Percentiles rank a stretch among this genome's conserved stretches.
These are phyloP conservation scores for Histomonas meleagridis DNA, from an alignment of 208 protist species.

Conservation along the genomic window DNA sequence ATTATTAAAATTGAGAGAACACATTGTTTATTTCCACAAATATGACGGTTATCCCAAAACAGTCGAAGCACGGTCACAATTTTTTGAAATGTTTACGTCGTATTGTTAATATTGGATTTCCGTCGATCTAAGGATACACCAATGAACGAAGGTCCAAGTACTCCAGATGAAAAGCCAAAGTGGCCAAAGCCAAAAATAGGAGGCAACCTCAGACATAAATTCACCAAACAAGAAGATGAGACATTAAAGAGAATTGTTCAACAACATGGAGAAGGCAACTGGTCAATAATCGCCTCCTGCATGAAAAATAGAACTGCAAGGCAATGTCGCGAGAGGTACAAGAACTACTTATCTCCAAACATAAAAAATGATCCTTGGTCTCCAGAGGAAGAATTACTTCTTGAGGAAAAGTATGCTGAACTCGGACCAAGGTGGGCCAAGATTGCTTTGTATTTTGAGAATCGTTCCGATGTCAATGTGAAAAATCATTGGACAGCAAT, in stretches of 20 bases:
- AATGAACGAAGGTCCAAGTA: no score
- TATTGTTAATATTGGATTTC: no score
- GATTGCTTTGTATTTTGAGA: neutral
- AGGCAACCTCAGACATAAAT: neutral
- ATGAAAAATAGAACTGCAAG: neutral
- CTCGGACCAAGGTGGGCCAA: neutral
- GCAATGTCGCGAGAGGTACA: neutral
- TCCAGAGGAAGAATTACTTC: neutral
- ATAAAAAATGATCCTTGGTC: neutral
- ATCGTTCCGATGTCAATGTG: neutral
- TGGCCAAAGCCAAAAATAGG: neutral
- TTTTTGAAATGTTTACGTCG: no score
- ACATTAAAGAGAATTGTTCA: neutral
- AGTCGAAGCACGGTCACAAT: no score
- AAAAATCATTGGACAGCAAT: neutral
- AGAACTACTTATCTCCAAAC: neutral
- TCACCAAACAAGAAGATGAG: neutral
- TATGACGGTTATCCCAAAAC: no score
- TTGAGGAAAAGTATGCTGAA: neutral
- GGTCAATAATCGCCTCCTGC: neutral
- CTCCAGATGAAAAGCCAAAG: no score
- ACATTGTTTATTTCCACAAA: no score
- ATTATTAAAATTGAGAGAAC: no score
- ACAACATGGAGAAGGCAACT: neutral
- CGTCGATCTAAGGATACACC: no score